Evolutionary conservation across 2,329 filamentous ascomycete species (phyloP), one percentile per base, ranked within the genome.

Genomic region (Berkeleyomyces basicola): DNA sequence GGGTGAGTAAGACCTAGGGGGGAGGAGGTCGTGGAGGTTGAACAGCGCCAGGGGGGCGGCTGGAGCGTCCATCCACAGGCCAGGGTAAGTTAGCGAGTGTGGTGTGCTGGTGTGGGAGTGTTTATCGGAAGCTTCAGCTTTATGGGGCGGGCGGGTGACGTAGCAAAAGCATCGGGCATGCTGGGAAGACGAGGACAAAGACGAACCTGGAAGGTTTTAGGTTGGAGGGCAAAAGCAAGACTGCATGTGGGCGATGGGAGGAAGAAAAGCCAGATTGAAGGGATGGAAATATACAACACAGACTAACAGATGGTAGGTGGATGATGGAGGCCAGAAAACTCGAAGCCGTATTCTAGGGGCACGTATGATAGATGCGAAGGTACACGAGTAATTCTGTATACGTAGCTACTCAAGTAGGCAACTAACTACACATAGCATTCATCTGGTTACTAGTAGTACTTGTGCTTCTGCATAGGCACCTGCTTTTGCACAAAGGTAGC

Each of bases 71-170:
- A 61, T 23, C n/a, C 9, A 47, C 43, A 47, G 46, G 3, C n/a
- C 42, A 61, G 59, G 59, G 46, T 36, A 11, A 23, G 59, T 61
- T 61, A 61, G 59, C 59, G 59, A 61, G n/a, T 3, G 14, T 36
- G 31, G 6, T 39, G 33, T 10, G 7, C 46, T 39, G 33, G 36
- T 55, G 49, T 31, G 14, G 33, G 23, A 23, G 23, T 23, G 49
- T 36, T 55, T 36, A 55, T 55, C 49, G 49, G 23, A 23, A 47
- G 44, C 10, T 47, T 47, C 23, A 6, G n/a, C n/a, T n/a, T 47
- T n/a, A 47, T 16, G 23, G 44, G 44, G 23, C 23, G n/a, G 44
- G 49, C n/a, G 36, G 51, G 51, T 55, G 51, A 55, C 33, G 51
- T 55, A 55, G 51, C 51, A 55, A 37, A 55, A 55, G 39, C 51